Evolutionary conservation across 768 basidiomycete genomes (phyloP), one percentile per base, ranked within the genome.

Genomic region (Coprinopsis cinerea): DNA sequence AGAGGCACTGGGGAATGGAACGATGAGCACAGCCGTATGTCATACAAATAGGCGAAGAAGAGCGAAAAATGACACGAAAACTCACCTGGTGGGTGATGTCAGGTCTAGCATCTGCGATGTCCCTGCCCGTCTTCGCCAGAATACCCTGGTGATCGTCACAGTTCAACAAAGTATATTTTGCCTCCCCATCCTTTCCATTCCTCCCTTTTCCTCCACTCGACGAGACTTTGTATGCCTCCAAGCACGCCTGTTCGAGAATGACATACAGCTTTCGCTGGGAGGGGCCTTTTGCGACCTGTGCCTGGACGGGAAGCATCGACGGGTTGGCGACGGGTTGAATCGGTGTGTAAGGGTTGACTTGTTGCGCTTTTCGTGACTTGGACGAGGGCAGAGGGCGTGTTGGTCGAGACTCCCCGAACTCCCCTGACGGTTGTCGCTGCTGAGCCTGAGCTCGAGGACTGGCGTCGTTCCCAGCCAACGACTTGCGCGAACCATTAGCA

Each of bases 111-210:
- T 98, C 94, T 14, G 96, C 96, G 53, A 98, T 98, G 68, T 99
- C 96, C 63, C 95, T 79, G 14, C 93, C 92, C 0, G 92, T 96
- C 68, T 96, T 98, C 3, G 96, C 95, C 54, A 99, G 75, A 57
- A 99, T 96, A 48, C 95, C 95, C 65, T 99, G 96, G 68, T 97
- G 96, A 58, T 98, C 96, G 64, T 98, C 96, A 66, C 96, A 98
- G 68, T 99, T 99, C 57, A 99, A 68, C 51, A 99, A 71, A 7
- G 93, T 93, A 67, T 97, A 98, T 69, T 97, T 97, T 51, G 90
- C 92, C 93, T 22, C 76, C 76, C 51, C 82, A 83, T 51, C 76
- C 79, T 53, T 80, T 78, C 78, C 64, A 74, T 78, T 57, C 64
- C 72, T 51, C 66, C 68, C 57, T 41, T 78, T 77, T 46, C 77